A percentile compares a stretch with the other conserved stretches of the same genome.
These are phyloP conservation scores for Themeda triandra DNA, from an alignment of 176 grass and related monocot genomes.

Conservation along the genomic window DNA sequence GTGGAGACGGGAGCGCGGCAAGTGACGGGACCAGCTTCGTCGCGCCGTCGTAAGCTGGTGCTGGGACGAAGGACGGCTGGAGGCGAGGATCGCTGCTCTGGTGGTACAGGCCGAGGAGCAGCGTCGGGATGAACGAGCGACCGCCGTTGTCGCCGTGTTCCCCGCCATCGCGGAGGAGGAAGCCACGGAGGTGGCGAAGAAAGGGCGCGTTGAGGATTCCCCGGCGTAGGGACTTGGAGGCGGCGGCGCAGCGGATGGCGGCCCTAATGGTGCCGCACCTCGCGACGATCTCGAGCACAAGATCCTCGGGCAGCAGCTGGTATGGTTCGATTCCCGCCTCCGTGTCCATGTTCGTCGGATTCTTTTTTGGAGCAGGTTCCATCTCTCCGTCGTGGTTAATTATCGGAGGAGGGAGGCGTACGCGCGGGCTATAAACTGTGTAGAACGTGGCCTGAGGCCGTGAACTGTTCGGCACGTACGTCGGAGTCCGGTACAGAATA, in stretches of 20 bases:
- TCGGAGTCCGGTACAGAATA: background rate
- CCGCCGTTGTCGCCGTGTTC: background rate
- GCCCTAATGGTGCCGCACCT: background rate
- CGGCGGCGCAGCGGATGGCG: constrained; percentile 3
- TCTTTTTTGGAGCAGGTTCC: background rate
- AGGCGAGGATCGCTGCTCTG: background rate
- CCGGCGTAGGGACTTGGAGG: background rate
- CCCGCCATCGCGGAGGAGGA: background rate
- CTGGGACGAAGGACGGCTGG: background rate
- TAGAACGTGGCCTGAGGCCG: background rate
- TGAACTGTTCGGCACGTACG: background rate
- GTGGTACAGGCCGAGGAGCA: constrained; percentile 13
- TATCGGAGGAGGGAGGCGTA: background rate
- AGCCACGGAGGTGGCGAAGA: background rate
- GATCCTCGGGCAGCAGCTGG: constrained; percentile 1
- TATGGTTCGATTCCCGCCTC: no score
- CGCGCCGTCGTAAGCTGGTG: background rate
- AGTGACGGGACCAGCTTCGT: background rate
- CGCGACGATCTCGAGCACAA: constrained; percentile 18
- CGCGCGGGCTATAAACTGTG: no score
- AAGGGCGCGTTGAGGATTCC: background rate
- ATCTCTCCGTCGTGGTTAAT: background rate
- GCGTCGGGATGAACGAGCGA: background rate
- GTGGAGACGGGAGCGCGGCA: background rate
- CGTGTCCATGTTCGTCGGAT: background rate